Evolutionary conservation across 78 protist genomes (phyloP), one percentile per base, ranked within the genome.

Genomic region (Dictyostelium intermedium): DNA sequence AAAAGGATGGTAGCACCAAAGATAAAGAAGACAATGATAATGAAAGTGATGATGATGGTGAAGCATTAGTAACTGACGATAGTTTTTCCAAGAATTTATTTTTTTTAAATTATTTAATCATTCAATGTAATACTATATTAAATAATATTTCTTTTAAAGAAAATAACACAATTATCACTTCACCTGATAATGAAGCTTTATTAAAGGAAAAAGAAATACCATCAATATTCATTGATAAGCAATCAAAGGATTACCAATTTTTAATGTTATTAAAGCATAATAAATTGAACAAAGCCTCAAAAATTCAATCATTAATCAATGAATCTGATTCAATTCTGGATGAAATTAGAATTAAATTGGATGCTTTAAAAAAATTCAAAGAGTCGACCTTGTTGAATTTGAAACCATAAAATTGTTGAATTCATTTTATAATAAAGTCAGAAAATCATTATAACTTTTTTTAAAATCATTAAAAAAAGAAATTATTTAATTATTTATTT

Each of bases 381-480:
- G 69, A 73, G 27, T 69, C 0, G 91, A 85, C 16, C 25, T 72
- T 0, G 13, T 85, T 3, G 91, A 85, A 39, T 43, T 20, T n/a
- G 39, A 66, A 84, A 25, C 69, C 5, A 66, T 41, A 6, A 14
- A 23, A 14, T 23, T 45, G 34, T 41, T 85, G 5, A 85, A 74
- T 66, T 66, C 82, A 32, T 85, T 56, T 80, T 85, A 70, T 70
- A 85, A 70, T 37, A 73, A 85, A 85, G 50, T 85, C 5, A 85
- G 91, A 35, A 73, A 73, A 50, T 85, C 91, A 53, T 73, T 84
- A 32, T 72, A 84, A 84, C 43, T 2, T 39, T 39, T 39, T 39
- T 39, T n/a, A n/a, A n/a, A n/a, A 13, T 39, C 43, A 45, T 1
- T 8, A 50, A 50, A 50, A n/a, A n/a, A n/a, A n/a, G n/a, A n/a